These are phyloP conservation scores for Neurospora sp. DNA, from an alignment of 2,329 filamentous ascomycete genomes.

Conservation along the genomic window DNA sequence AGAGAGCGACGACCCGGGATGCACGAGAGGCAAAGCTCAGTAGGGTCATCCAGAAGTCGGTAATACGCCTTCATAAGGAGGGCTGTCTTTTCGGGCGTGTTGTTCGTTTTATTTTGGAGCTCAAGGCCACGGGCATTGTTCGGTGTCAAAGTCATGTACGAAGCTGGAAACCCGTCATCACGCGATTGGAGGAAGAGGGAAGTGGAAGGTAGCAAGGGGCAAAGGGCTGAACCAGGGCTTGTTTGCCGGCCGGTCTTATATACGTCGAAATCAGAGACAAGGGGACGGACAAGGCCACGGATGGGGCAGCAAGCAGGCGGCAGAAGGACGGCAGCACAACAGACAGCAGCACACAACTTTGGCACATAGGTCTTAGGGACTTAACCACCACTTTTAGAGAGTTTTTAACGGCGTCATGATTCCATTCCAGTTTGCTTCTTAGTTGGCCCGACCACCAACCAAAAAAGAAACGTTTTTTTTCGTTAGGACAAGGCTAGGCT, in stretches of 20 bases:
- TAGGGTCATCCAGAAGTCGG: conserved; percentile 41
- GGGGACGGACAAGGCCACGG: neutral
- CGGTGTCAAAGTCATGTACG: neutral
- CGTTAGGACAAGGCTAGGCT: neutral
- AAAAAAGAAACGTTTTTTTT: neutral
- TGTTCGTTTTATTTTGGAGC: neutral
- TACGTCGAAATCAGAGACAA: neutral
- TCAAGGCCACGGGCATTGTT: neutral
- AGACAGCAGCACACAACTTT: neutral
- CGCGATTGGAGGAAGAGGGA: neutral
- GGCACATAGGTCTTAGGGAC: neutral
- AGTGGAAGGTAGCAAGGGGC: neutral
- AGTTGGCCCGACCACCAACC: neutral
- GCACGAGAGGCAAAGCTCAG: conserved; percentile 53
- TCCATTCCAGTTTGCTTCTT: neutral
- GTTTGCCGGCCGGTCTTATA: neutral
- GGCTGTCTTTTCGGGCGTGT: neutral
- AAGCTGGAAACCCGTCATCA: neutral
- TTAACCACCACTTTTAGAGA: neutral
- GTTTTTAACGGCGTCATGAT: neutral
- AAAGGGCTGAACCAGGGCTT: neutral
- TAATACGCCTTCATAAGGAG: neutral
- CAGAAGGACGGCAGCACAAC: neutral
- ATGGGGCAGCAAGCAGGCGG: neutral
- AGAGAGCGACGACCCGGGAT: conserved; percentile 38